phyloP scores from a whole-genome alignment of 2,329 filamentous ascomycete genomes.

The Hortaea werneckii region DNA sequence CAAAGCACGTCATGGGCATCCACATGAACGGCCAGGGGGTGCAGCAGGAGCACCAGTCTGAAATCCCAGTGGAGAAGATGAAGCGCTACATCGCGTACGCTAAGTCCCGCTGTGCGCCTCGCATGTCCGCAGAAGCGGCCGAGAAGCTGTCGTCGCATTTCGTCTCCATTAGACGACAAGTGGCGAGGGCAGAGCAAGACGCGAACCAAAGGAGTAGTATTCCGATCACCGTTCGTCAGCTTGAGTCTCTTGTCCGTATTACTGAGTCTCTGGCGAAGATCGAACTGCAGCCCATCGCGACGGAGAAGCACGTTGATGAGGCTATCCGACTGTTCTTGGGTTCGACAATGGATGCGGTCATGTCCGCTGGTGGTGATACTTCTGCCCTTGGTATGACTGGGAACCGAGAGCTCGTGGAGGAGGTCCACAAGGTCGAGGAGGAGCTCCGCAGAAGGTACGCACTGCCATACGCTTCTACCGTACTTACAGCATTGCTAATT shows the following conservation, averaged over 20 bases:
- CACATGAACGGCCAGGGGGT: constrained; percentile 85
- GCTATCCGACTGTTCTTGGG: constrained; percentile 94
- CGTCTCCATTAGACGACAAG: constrained; percentile 87
- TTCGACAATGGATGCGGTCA: constrained; percentile 91
- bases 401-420: constrained; percentile 81
- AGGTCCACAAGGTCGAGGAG: constrained; percentile 75
- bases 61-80: constrained; percentile 94
- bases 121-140: constrained; percentile 78
- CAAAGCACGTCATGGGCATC: constrained; percentile 92
- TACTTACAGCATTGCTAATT: constrained; percentile 4
- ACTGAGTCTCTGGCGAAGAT: constrained; percentile 93
- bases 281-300: constrained; percentile 73
- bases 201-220: constrained; percentile 86
- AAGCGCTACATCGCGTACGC: constrained; percentile 95
- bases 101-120: constrained; percentile 88
- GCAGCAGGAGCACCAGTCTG: constrained; percentile 57
- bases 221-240: constrained; percentile 91
- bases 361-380: constrained; percentile 39
- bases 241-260: constrained; percentile 95
- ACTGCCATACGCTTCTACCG: background rate
- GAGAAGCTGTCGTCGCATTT: constrained; percentile 97
- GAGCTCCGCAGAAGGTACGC: constrained; percentile 63
- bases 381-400: constrained; percentile 70
- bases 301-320: constrained; percentile 88
- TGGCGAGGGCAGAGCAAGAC: constrained; percentile 82